These are phyloP conservation scores for Phaffia tasmanica DNA, from an alignment of 768 basidiomycete genomes.

Conservation along the genomic window DNA sequence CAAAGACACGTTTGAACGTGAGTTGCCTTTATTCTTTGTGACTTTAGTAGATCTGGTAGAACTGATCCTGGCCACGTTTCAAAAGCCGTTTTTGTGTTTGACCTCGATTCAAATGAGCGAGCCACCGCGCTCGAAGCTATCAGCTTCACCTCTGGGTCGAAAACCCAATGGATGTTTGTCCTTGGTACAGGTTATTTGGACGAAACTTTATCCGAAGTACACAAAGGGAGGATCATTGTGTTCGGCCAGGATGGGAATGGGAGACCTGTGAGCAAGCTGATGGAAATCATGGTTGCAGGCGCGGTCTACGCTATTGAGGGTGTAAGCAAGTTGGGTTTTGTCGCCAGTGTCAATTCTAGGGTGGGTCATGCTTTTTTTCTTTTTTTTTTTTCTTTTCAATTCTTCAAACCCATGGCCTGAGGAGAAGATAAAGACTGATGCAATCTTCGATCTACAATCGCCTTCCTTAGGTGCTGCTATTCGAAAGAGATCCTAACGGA, in stretches of 20 bases:
- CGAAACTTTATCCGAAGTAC: constrained; percentile 25
- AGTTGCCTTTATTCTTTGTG: constrained; percentile 32
- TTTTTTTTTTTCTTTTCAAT: not conserved
- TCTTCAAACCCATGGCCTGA: not conserved
- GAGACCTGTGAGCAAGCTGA: constrained; percentile 35
- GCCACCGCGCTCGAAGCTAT: constrained; percentile 22
- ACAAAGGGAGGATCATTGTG: constrained; percentile 52
- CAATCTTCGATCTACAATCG: not conserved
- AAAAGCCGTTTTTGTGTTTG: constrained; percentile 1
- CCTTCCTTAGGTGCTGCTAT: constrained; percentile 3
- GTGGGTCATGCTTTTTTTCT: constrained; percentile 43
- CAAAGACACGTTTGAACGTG: constrained; percentile 54
- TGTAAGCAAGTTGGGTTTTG: constrained; percentile 44
- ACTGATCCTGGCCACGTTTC: not conserved
- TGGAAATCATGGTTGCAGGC: constrained; percentile 48
- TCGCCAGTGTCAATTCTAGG: constrained; percentile 63
- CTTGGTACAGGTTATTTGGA: constrained; percentile 40
- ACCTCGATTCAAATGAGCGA: constrained; percentile 11
- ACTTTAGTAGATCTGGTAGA: not conserved
- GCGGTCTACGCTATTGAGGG: constrained; percentile 57
- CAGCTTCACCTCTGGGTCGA: not conserved
- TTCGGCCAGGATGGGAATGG: constrained; percentile 28
- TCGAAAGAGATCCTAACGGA: constrained; percentile 3
- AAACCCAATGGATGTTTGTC: constrained; percentile 33
- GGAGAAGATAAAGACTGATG: not conserved